Evolutionary conservation across 2,329 filamentous ascomycete species (phyloP), one percentile per base, ranked within the genome.

Genomic region (Botrytis paeoniae): DNA sequence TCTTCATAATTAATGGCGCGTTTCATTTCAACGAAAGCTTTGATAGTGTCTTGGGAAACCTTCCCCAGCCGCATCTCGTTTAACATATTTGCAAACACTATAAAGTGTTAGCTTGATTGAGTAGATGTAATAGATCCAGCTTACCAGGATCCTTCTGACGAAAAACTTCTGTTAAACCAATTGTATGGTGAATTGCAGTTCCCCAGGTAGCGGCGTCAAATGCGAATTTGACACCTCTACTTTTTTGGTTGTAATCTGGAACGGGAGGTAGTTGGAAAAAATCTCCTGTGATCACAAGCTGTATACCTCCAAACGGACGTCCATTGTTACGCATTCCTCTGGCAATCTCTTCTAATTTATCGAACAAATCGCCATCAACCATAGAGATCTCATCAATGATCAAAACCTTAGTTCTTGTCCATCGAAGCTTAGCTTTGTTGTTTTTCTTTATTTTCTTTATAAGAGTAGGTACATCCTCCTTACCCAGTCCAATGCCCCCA

Each of bases 211-310:
- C 89, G 12, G 95, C 95, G 78, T 97, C 93, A 80, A 99, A 99
- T 0, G 95, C 92, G 81, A 99, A 99, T 80, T 94, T 97, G 64
- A 91, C 89, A 39, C 91, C 87, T 64, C 85, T 84, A 74, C 84
- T 83, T 70, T 90, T 89, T 63, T 76, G 79, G n/a, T 80, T 79
- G 59, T 85, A 85, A 51, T 98, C 95, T 1, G 95, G 95, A 1
- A 99, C 96, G 0, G 96, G 96, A 0, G 96, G 96, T 5, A 99
- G 84, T 81, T 99, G 96, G 82, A 99, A 99, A 83, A 99, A 99
- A 80, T 99, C 96, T 4, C 96, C 96, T 0, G 96, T 99, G 74
- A 99, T 93, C 73, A 99, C 89, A 43, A 99, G 87, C 78, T 99
- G 96, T 63, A 99, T 98, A 8, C 96, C 96, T 71, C 96, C 97